Evolutionary conservation across 1,139 yeast species (phyloP).

Genomic region (Geotrichum restrictum): DNA sequence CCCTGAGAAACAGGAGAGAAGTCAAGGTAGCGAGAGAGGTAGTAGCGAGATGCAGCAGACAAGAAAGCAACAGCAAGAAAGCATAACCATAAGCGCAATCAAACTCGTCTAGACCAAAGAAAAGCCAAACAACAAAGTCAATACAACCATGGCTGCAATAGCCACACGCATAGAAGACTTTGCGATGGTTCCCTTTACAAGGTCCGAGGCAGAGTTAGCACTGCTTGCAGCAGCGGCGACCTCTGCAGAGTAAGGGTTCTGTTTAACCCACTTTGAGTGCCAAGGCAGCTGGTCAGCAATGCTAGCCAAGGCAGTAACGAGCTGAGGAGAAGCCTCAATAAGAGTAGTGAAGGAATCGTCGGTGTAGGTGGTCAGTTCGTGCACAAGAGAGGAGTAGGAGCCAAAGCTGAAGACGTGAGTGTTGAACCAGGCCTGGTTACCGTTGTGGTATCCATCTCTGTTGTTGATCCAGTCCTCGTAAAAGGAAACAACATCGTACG

Average conservation of each 20-base stretch:
- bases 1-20: too few relatives aligned
- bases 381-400: not conserved
- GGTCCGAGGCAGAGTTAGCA: slow-evolving; percentile 6
- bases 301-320: slow-evolving; percentile 15
- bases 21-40: too few relatives aligned
- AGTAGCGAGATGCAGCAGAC: too few relatives aligned
- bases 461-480: slow-evolving; percentile 12
- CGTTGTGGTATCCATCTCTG: slow-evolving; percentile 5
- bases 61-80: too few relatives aligned
- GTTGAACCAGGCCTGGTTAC: slow-evolving; percentile 14
- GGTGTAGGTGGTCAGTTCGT: slow-evolving; percentile 16
- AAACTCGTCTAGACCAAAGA: slow-evolving; percentile 7
- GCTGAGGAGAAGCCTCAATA: slow-evolving; percentile 6
- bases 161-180: slow-evolving; percentile 11
- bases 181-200: slow-evolving; percentile 9
- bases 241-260: slow-evolving; percentile 1
- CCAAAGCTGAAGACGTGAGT: slow-evolving; percentile 16
- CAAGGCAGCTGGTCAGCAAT: slow-evolving; percentile 21
- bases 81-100: too few relatives aligned
- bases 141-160: slow-evolving; percentile 3
- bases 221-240: slow-evolving; percentile 1
- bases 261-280: slow-evolving; percentile 13
- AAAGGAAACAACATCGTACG: slow-evolving; percentile 15
- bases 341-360: slow-evolving; percentile 19
- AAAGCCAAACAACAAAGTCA: slow-evolving; percentile 9